phyloP scores from a whole-genome alignment of 2,329 filamentous ascomycete genomes.

The Dactylella cylindrospora region DNA sequence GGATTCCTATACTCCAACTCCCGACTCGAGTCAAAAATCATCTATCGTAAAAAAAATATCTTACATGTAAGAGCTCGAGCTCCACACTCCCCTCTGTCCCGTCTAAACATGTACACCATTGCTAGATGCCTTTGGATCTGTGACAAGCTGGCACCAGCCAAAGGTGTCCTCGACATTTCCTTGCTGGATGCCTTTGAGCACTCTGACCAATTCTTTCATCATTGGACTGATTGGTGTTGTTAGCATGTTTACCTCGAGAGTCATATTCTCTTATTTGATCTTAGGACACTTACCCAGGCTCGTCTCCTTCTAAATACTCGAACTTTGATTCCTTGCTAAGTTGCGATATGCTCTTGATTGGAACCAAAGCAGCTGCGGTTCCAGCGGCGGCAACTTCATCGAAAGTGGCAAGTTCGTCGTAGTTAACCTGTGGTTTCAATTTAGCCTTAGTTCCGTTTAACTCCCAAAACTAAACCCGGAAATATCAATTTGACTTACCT shows the following conservation, averaged over 20 bases:
- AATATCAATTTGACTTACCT: constrained; percentile 56
- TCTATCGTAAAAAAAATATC: no score
- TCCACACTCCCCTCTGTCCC: constrained; percentile 4
- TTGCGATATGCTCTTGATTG: constrained; percentile 86
- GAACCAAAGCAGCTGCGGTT: constrained; percentile 86
- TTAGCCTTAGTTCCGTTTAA: not conserved
- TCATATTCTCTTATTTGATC: no score
- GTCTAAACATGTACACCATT: constrained; percentile 17
- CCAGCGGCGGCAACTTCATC: constrained; percentile 86
- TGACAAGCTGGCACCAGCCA: constrained; percentile 65
- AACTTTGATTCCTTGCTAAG: constrained; percentile 61
- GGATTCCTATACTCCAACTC: no score
- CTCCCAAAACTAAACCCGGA: not conserved
- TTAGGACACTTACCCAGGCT: constrained; percentile 44
- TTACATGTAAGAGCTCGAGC: no score
- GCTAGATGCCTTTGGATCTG: constrained; percentile 47
- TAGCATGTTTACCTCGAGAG: not conserved
- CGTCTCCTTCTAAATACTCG: constrained; percentile 56
- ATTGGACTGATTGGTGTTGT: constrained; percentile 42
- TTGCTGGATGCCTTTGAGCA: constrained; percentile 77
- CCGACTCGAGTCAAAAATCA: no score
- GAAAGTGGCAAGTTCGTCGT: constrained; percentile 65
- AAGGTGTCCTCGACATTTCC: constrained; percentile 76
- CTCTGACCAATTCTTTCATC: constrained; percentile 68
- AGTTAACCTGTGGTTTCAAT: constrained; percentile 56